Conservation (phyloP, 768 basidiomycete genomes). For the Mrakia hoshinonis region DNA sequence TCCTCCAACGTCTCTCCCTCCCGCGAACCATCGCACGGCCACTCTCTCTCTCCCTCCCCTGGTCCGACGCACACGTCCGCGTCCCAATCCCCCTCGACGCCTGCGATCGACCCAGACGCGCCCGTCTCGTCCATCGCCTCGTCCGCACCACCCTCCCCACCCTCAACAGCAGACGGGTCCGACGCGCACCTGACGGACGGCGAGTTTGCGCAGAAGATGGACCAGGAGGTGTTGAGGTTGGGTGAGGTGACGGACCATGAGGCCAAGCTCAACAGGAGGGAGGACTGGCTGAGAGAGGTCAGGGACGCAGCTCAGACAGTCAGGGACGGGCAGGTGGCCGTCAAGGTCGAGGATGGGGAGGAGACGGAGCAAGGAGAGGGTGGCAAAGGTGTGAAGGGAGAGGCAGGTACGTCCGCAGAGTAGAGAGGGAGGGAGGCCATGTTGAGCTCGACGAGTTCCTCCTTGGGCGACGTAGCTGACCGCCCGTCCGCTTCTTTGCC, state of each 20-base stretch:
- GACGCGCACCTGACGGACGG: background rate
- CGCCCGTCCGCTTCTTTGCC: background rate
- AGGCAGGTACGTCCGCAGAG: background rate
- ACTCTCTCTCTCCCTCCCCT: background rate
- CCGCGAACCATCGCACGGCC: background rate
- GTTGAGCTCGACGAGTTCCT: background rate
- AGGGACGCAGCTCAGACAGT: background rate
- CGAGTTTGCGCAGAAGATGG: constrained; percentile 2
- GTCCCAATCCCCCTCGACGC: background rate
- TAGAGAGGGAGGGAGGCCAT: too few species aligned
- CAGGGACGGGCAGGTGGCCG: background rate
- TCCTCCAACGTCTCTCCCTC: background rate
- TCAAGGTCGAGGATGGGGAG: background rate
- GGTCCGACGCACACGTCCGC: background rate
- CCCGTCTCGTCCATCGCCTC: background rate
- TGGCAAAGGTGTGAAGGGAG: background rate
- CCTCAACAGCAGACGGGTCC: background rate
- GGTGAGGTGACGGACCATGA: constrained; percentile 5
- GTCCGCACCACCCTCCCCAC: background rate
- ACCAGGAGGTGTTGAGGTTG: constrained; percentile 6
- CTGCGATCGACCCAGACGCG: background rate
- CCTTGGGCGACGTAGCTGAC: background rate
- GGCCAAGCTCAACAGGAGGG: constrained; percentile 1
- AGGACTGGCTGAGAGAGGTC: background rate
- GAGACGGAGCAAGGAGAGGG: background rate